These are phyloP conservation scores for Dictyostelium capitatum DNA, from an alignment of 78 protist species.

Conservation along the genomic window DNA sequence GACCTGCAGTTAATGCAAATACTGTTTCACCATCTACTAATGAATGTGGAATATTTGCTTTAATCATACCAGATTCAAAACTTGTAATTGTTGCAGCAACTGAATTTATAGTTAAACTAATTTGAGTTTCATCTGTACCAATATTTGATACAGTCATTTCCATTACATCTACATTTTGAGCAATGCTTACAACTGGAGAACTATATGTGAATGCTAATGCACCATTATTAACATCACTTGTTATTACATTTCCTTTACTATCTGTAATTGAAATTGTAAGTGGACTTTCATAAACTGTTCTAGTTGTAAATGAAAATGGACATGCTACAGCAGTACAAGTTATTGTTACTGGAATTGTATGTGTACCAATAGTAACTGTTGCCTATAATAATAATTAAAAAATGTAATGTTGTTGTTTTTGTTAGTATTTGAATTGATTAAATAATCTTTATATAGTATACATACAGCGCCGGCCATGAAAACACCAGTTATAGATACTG, in stretches of 20 bases:
- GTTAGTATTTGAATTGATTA: no score
- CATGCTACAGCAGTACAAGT: not conserved
- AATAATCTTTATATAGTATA: no score
- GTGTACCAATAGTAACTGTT: not conserved
- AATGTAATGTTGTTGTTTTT: no score
- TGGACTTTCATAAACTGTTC: not conserved
- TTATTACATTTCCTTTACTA: not conserved
- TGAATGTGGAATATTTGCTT: not conserved
- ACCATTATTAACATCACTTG: no score
- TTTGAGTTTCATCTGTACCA: not conserved
- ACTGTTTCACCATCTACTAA: not conserved
- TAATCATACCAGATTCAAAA: not conserved
- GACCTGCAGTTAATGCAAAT: not conserved
- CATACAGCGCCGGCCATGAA: not conserved
- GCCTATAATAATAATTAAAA: no score
- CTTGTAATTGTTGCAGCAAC: no score
- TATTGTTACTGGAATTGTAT: not conserved
- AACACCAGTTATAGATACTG: not conserved
- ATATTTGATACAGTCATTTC: not conserved
- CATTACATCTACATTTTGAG: not conserved
- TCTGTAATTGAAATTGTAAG: not conserved
- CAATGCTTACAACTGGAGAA: not conserved
- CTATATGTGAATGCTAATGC: not conserved
- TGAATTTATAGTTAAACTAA: not conserved
- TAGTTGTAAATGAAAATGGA: not conserved